Conservation (phyloP, 257 asterid species). For the Primulina eburnea region DNA sequence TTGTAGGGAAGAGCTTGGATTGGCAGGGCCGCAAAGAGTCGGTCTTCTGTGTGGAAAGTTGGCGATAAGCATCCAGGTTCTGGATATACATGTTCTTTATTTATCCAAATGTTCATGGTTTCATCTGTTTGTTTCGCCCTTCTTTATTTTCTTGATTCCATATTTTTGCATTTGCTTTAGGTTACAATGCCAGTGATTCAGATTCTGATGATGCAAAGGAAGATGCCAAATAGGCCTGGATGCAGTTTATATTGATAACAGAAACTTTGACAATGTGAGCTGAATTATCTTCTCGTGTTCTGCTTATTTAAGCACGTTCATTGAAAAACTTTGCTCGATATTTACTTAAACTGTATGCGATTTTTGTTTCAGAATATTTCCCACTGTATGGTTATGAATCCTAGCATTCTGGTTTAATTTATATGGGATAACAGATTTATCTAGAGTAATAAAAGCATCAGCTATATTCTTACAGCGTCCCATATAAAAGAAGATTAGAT, state of each 20-base stretch:
- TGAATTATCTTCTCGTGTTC: conserved; percentile 23
- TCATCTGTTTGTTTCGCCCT: conserved; percentile 1
- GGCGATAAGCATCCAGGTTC: conserved; percentile 94
- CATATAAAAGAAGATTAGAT: no score
- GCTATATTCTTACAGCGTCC: neutral
- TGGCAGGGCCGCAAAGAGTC: conserved; percentile 64
- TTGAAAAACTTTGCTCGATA: neutral
- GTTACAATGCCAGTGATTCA: conserved; percentile 87
- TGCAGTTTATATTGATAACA: conserved; percentile 17
- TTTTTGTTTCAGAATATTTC: neutral
- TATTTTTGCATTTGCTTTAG: conserved; percentile 33
- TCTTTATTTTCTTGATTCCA: conserved; percentile 5
- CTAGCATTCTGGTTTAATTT: neutral
- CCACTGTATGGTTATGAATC: conserved; percentile 11
- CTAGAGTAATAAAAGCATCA: no score
- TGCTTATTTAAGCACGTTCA: conserved; percentile 5
- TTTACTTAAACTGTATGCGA: neutral
- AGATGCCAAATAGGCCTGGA: conserved; percentile 39
- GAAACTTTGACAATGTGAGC: conserved; percentile 37
- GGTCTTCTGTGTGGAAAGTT: conserved; percentile 78
- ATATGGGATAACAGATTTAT: neutral
- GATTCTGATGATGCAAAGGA: conserved; percentile 66
- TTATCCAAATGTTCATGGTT: conserved; percentile 6
- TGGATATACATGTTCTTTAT: conserved; percentile 4
- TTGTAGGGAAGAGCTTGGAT: conserved; percentile 84